Percentiles rank a stretch among this genome's conserved stretches.
phyloP scores from a whole-genome alignment of 2,329 filamentous ascomycete genomes.

The Exophiala dermatitidis region DNA sequence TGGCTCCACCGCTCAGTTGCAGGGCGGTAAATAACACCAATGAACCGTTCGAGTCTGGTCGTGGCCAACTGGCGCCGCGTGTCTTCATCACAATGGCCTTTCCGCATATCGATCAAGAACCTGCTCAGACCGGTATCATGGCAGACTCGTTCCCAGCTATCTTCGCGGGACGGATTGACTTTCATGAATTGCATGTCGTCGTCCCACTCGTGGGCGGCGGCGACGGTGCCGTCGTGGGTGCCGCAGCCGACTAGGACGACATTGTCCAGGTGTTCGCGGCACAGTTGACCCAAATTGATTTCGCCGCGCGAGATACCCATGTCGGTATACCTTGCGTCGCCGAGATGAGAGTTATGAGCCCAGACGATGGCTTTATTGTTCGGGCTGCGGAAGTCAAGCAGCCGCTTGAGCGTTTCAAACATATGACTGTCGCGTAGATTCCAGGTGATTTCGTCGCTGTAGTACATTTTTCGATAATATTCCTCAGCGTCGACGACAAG shows the following conservation, averaged over 20 bases:
- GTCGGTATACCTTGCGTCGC: slow-evolving; percentile 47
- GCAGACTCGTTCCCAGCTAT: slow-evolving; percentile 46
- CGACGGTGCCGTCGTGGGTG: slow-evolving; percentile 47
- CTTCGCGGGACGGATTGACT: slow-evolving; percentile 40
- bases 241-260: slow-evolving; percentile 44
- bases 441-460: slow-evolving; percentile 44
- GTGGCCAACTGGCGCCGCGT: slow-evolving; percentile 35
- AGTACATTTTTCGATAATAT: slow-evolving; percentile 50
- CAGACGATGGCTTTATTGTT: slow-evolving; percentile 44
- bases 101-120: slow-evolving; percentile 44
- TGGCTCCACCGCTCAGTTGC: slow-evolving; percentile 45
- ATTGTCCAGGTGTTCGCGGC: slow-evolving; percentile 39
- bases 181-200: slow-evolving; percentile 46
- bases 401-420: slow-evolving; percentile 43
- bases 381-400: slow-evolving; percentile 37
- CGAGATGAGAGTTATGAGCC: slow-evolving; percentile 49
- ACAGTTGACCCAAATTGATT: slow-evolving; percentile 50
- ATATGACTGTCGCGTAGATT: slow-evolving; percentile 48
- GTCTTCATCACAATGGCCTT: slow-evolving; percentile 31
- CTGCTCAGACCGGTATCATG: slow-evolving; percentile 41
- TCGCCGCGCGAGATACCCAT: slow-evolving; percentile 42
- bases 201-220: slow-evolving; percentile 47
- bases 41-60: slow-evolving; percentile 45
- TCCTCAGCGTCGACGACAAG: slow-evolving; percentile 45
- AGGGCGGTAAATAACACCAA: slow-evolving; percentile 48